These are phyloP conservation scores for Trichoderma hamatum DNA, from an alignment of 2,329 filamentous ascomycete species.

Conservation along the genomic window DNA sequence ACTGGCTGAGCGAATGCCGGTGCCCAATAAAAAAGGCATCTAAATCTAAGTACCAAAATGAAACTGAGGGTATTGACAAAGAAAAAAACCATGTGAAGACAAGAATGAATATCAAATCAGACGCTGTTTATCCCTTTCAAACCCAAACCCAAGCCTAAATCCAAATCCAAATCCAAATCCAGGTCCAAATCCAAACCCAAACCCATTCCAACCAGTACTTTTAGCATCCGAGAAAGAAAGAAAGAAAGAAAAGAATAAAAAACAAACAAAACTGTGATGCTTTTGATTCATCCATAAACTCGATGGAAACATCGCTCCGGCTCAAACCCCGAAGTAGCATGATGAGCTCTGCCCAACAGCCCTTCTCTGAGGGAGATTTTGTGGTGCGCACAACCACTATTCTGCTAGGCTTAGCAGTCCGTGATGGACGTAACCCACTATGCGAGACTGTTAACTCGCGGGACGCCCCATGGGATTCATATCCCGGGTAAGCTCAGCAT, in stretches of 20 bases:
- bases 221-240: not conserved
- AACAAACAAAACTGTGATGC: not conserved
- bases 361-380: conserved; percentile 12
- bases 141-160: not conserved
- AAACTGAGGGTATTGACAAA: conserved; percentile 20
- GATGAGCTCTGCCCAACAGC: conserved; percentile 4
- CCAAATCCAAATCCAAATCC: not conserved
- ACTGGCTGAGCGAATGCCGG: conserved; percentile 23
- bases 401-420: conserved; percentile 21
- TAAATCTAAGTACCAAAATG: conserved; percentile 11
- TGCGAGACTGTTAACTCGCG: conserved; percentile 24
- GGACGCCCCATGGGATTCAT: conserved; percentile 15
- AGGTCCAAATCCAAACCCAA: not conserved
- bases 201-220: conserved; percentile 4
- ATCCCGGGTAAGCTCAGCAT: conserved; percentile 21
- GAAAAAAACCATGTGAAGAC: not conserved
- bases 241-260: not conserved
- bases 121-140: conserved; percentile 18
- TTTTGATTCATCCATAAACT: conserved; percentile 11
- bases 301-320: not conserved
- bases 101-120: not conserved
- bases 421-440: conserved; percentile 20
- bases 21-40: conserved; percentile 6
- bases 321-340: conserved; percentile 21
- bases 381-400: conserved; percentile 8